Evolutionary conservation across 1,284 basidiomycete genomes (phyloP), one percentile per base, ranked within the genome.

Genomic region (Polyporus tsugae): DNA sequence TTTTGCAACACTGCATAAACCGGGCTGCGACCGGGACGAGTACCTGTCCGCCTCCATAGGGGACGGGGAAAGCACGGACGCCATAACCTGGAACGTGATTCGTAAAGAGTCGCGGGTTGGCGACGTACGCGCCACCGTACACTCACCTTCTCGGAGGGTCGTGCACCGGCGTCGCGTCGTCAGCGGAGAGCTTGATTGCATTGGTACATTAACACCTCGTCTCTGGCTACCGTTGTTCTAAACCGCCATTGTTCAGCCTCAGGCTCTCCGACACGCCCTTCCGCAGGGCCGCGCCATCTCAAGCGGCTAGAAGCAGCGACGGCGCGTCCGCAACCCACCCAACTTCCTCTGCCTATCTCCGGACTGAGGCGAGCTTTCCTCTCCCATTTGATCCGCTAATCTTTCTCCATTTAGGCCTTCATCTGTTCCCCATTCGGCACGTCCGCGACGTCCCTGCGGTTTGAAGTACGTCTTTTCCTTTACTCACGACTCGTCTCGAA

Each of bases 1-100:
- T 15, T 4, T 33, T 33, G 52, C 6, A 10, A 53, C 13, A n/a
- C 25, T 22, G 52, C 52, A 25, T 53, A 19, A 57, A 17, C 35
- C 55, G 55, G 55, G 55, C 35, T 57, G 55, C 55, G 35, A 35
- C 35, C 55, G 55, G 55, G 55, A 57, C 55, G 55, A 57, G 55
- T 57, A 57, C 35, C 35, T 33, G 33, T 57, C 35, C 55, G 35
- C 35, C 55, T 9, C 4, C 15, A 7, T 17, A 9, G 55, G 19
- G 33, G 55, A 3, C 17, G 35, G 55, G 55, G 55, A 57, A 57
- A 57, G 55, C 33, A 57, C 55, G 55, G 55, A 57, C 35, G 55
- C 55, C 55, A 13, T 33, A 57, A 57, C 55, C 15, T 57, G 55
- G 52, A 53, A 53, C 52, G 52, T 9, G 52, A 53, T 17, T 53